These are phyloP conservation scores for Samsoniella hepiali DNA, from an alignment of 2,329 filamentous ascomycete species.

Conservation along the genomic window DNA sequence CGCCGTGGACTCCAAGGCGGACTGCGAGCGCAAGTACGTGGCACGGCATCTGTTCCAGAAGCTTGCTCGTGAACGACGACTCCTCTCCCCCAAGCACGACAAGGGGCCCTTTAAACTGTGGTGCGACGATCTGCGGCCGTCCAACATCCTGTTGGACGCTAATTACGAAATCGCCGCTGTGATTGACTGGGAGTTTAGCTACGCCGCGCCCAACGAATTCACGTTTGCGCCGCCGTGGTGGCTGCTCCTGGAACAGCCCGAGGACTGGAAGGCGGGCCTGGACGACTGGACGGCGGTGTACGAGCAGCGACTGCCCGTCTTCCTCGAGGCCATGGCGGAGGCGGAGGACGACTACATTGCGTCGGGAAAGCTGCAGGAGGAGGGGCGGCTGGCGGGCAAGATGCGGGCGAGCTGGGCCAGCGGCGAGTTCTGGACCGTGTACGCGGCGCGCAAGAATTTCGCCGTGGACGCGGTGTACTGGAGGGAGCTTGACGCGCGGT, in stretches of 20 bases:
- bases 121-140: background rate
- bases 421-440: slow-evolving; percentile 3
- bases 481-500: background rate
- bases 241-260: background rate
- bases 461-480: background rate
- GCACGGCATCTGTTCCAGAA: background rate
- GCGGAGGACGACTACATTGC: background rate
- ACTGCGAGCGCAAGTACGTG: background rate
- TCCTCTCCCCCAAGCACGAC: background rate
- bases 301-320: background rate
- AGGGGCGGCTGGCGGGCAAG: background rate
- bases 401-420: background rate
- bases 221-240: background rate
- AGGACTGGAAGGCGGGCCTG: background rate
- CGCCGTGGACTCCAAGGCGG: background rate
- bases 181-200: slow-evolving; percentile 6
- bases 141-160: background rate
- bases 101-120: background rate
- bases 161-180: background rate
- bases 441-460: slow-evolving; percentile 2
- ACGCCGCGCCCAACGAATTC: background rate
- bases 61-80: background rate
- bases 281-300: background rate
- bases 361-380: background rate
- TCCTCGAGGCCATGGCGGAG: background rate